Evolutionary conservation across 2,329 filamentous ascomycete genomes (phyloP), one percentile per base, ranked within the genome.

Genomic region (Colletotrichum ledebouriae): DNA sequence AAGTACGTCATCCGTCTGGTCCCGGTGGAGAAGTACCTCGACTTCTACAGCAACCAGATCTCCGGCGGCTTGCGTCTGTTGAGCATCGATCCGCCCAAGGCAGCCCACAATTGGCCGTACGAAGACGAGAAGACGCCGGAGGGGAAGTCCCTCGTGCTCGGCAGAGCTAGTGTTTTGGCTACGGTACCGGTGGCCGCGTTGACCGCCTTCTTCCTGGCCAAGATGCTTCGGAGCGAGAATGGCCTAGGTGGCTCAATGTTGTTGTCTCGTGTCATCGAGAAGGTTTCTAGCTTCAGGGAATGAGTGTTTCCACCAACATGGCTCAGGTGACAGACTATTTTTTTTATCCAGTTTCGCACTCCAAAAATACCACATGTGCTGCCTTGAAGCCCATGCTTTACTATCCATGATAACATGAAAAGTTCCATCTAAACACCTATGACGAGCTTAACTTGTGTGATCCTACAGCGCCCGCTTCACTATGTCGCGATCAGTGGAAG

Each of bases 1-100:
- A 55, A 64, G 29, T 65, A 64, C 10, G 22, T 68, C 17, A 9
- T 58, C 34, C 55, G 61, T 13, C 6, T 65, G 33, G 5, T 68
- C 17, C 55, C 65, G 33, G 42, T 44, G 7, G 34, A 52, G 4
- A 44, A 20, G 13, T 68, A 63, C 25, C 41, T 68, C 55, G 37
- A 68, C 55, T 65, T 22, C 33, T 68, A 65, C 55, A 68, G 65
- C 25, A 11, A 49, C 11, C 65, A 59, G 1, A 68, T 68, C 3
- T 39, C 34, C 1, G 61, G 55, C 11, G 65, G 61, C 4, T 3
- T 60, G 6, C 57, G 61, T 9, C n/a, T 65, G 25, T 20, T 41
- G 39, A 52, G 55, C 22, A 20, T 60, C 13, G 50, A 59, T 9
- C 25, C 61, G 7, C 65, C 56, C 10, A 20, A 39, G 4, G 15